Evolutionary conservation across 2,329 filamentous ascomycete species (phyloP).

Genomic region (Colletotrichum graminicola): DNA sequence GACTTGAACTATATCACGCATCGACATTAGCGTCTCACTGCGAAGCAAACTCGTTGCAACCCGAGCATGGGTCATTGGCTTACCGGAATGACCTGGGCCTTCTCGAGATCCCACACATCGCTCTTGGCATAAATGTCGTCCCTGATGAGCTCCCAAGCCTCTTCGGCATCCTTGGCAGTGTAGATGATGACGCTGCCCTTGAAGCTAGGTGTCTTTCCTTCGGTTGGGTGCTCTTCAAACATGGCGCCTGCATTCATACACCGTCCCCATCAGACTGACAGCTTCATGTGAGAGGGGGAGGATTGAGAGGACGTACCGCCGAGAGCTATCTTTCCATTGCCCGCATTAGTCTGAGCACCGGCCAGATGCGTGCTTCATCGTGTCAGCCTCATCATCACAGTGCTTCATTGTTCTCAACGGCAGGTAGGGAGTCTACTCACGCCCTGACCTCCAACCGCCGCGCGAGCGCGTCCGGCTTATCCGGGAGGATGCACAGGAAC

Average conservation of each 20-base stretch:
- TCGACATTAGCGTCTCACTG: background rate
- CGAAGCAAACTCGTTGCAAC: too few relatives aligned
- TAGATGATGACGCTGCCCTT: slow-evolving; percentile 37
- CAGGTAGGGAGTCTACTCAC: background rate
- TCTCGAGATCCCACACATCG: slow-evolving; percentile 46
- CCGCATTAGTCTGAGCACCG: slow-evolving; percentile 41
- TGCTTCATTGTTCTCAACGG: background rate
- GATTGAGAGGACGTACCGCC: slow-evolving; percentile 35
- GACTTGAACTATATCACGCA: slow-evolving; percentile 19
- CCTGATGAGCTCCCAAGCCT: slow-evolving; percentile 43
- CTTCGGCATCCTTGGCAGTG: slow-evolving; percentile 27
- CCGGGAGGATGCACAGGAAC: slow-evolving; percentile 41
- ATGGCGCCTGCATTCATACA: slow-evolving; percentile 12
- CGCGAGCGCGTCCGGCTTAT: slow-evolving; percentile 38
- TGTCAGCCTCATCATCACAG: background rate
- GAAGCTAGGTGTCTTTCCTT: slow-evolving; percentile 26
- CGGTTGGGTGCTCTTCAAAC: slow-evolving; percentile 32
- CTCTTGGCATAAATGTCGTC: slow-evolving; percentile 44
- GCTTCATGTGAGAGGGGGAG: background rate
- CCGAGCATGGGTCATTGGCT: background rate
- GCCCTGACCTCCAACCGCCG: slow-evolving; percentile 30
- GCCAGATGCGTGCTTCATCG: slow-evolving; percentile 25
- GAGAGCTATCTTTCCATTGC: slow-evolving; percentile 37
- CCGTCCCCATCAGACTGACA: background rate
- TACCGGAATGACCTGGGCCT: slow-evolving; percentile 45